Conservation (phyloP, 495 filamentous ascomycete genomes). For the Penicillium desertorum region DNA sequence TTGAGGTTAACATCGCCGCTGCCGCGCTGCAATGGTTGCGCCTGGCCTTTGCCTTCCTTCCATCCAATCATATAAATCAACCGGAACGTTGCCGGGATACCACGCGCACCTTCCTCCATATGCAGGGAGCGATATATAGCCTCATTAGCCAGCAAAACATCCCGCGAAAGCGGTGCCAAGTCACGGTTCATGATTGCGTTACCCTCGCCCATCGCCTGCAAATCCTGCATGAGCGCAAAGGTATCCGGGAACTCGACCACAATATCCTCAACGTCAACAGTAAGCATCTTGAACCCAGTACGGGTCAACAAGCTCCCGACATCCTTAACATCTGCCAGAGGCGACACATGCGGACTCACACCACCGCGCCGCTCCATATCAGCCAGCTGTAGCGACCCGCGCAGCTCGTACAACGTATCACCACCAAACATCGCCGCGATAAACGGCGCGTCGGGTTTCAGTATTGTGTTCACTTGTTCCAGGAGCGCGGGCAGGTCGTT, state of each 20-base stretch:
- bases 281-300: slow-evolving; percentile 92
- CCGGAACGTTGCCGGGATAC: slow-evolving; percentile 84
- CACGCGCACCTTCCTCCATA: slow-evolving; percentile 63
- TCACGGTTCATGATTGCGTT: slow-evolving; percentile 83
- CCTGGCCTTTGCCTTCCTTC: slow-evolving; percentile 80
- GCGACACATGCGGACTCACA: slow-evolving; percentile 81
- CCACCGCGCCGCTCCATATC: slow-evolving; percentile 86
- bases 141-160: slow-evolving; percentile 85
- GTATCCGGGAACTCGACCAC: slow-evolving; percentile 92
- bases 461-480: slow-evolving; percentile 71
- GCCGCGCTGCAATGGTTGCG: slow-evolving; percentile 75
- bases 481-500: slow-evolving; percentile 90
- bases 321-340: slow-evolving; percentile 88
- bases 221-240: slow-evolving; percentile 86
- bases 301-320: slow-evolving; percentile 81
- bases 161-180: slow-evolving; percentile 69
- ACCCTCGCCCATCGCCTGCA: slow-evolving; percentile 92
- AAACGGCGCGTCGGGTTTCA: slow-evolving; percentile 91
- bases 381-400: slow-evolving; percentile 89
- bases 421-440: slow-evolving; percentile 96
- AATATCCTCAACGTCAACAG: slow-evolving; percentile 96
- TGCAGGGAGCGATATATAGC: slow-evolving; percentile 86
- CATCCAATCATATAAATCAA: slow-evolving; percentile 98
- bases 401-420: slow-evolving; percentile 90
- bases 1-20: slow-evolving; percentile 81